phyloP scores from a whole-genome alignment of 208 protist species.

The Strigomonas culicis region DNA sequence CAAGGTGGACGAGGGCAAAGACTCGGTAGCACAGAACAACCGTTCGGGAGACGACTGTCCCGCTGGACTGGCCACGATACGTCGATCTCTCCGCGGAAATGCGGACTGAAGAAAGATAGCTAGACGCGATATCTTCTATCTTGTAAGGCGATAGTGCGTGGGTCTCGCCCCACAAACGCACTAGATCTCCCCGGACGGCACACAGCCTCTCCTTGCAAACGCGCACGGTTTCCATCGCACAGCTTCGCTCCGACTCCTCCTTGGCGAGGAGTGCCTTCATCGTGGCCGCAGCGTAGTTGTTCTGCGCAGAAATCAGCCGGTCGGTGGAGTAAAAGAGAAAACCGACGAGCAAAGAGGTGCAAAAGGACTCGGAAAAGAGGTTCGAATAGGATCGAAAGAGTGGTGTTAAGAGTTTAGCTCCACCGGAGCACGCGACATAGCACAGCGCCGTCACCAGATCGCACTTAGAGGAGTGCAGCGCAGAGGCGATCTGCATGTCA shows the following conservation, averaged over 20 bases:
- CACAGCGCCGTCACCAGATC: constrained; percentile 9
- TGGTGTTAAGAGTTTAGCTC: neutral
- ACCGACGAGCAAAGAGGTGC: constrained; percentile 22
- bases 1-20: constrained; percentile 35
- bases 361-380: constrained; percentile 26
- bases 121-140: constrained; percentile 34
- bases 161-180: constrained; percentile 33
- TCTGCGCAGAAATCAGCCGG: constrained; percentile 42
- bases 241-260: neutral
- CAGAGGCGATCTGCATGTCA: neutral
- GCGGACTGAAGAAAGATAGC: constrained; percentile 26
- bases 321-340: constrained; percentile 54
- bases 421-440: constrained; percentile 5
- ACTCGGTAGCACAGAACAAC: constrained; percentile 69
- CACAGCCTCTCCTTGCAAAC: constrained; percentile 18
- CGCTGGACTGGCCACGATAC: neutral
- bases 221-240: constrained; percentile 9
- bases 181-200: constrained; percentile 8
- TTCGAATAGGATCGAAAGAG: constrained; percentile 5
- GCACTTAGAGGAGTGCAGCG: neutral
- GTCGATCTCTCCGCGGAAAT: constrained; percentile 14
- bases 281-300: constrained; percentile 60
- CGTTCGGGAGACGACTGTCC: constrained; percentile 50
- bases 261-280: constrained; percentile 12
- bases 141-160: constrained; percentile 45